Evolutionary conservation across 352 stramenopile genomes (phyloP).

Genomic region (Phytophthora meadii): DNA sequence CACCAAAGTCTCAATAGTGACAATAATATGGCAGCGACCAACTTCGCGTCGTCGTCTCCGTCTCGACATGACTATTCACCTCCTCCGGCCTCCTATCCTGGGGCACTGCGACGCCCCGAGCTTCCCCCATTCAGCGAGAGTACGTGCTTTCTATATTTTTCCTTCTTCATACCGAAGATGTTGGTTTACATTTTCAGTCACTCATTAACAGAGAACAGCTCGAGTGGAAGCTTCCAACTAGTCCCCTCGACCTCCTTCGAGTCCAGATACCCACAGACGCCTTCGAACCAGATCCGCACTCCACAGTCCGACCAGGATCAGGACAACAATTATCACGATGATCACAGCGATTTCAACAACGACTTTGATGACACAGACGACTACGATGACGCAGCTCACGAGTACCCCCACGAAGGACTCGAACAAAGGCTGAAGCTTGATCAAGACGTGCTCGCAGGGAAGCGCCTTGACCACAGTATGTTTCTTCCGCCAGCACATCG

Average conservation of each 20-base stretch:
- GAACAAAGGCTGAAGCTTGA: constrained; percentile 28
- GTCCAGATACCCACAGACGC: constrained; percentile 15
- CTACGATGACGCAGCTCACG: constrained; percentile 10
- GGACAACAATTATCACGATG: constrained; percentile 39
- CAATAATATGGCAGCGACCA: constrained; percentile 31
- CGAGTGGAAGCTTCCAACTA: constrained; percentile 14
- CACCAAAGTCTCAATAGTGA: constrained; percentile 59
- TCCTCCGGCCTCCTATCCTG: constrained; percentile 27
- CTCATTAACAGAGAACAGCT: constrained; percentile 20
- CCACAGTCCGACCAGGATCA: constrained; percentile 14
- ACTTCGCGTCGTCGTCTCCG: constrained; percentile 25
- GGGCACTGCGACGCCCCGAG: constrained; percentile 31
- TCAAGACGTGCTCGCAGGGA: constrained; percentile 20
- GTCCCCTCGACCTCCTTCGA: constrained; percentile 25
- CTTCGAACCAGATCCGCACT: constrained; percentile 24
- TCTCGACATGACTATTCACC: constrained; percentile 29
- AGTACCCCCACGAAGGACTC: constrained; percentile 32
- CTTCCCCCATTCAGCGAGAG: constrained; percentile 33
- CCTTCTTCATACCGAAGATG: neutral
- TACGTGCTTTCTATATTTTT: constrained; percentile 35
- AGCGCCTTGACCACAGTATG: constrained; percentile 28
- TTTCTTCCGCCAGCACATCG: constrained; percentile 34
- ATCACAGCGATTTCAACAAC: constrained; percentile 28
- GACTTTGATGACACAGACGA: constrained; percentile 12
- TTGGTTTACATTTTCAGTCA: constrained; percentile 8